Base-by-base conservation (phyloP, 768 basidiomycete genomes). In the Suillus bovinus region DNA sequence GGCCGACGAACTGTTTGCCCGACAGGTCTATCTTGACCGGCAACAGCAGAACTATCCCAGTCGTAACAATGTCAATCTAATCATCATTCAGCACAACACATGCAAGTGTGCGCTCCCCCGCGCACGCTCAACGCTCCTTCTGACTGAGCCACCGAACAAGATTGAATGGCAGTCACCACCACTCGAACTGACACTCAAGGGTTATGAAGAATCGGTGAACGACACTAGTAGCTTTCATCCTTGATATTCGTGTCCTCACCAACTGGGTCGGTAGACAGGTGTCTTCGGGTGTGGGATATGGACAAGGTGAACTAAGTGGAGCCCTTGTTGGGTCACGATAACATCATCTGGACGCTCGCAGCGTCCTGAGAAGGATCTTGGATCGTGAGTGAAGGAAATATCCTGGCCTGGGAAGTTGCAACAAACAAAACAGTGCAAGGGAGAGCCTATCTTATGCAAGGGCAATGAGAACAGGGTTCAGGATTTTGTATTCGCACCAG, bases 211-310 rank as follows among this genome's bases (percentile, higher is more conserved):
- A 34, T 34, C 10, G 33, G 10, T 34, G 33, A 34, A 34, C 33
- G 10, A 10, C n/a, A n/a, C n/a, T n/a, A n/a, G 46, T 47, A 47
- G 47, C 47, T 49, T 49, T 29, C 8, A 49, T 49, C 27, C 27
- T 8, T 2, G 27, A 24, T 0, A 29, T 27, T 1, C 27, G 47
- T 27, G 8, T 49, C 27, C 47, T 49, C 16, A 9, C 29, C 89
- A 68, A 34, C 89, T 49, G 4, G 27, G 27, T 27, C 47, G 2
- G 1, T 2, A 3, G 47, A 49, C 47, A 49, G 16, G 24, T 17
- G 16, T 17, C 47, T 49, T 17, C 27, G 8, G 16, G 16, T 49
- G 27, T 49, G 24, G 47, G 16, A 49, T 49, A 3, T 49, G 47
- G 47, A 27, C 4, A 49, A 27, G 4, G 27, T 27, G 3, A 27